These are phyloP conservation scores for Rhododendron ovatum DNA, from an alignment of 148 eudicot species.

Conservation along the genomic window DNA sequence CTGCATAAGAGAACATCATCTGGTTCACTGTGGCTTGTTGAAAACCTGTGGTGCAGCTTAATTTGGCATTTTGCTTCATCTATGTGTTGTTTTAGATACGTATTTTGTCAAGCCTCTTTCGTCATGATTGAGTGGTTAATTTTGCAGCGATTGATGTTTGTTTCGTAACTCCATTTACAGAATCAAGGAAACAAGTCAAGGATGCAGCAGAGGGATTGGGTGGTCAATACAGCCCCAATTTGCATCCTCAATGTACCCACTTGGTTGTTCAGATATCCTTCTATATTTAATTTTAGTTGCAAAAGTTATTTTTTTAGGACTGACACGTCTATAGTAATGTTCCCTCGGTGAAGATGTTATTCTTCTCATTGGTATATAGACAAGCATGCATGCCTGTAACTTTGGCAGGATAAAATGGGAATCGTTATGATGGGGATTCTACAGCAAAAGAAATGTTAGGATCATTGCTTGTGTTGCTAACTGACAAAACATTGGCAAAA, in stretches of 20 bases:
- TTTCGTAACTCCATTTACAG: constrained; percentile 31
- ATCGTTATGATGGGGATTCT: not conserved
- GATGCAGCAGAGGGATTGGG: constrained; percentile 79
- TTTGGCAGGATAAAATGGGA: not conserved
- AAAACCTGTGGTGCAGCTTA: not conserved
- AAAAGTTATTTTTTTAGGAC: not conserved
- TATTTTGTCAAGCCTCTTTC: not conserved
- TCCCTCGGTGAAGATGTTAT: not conserved
- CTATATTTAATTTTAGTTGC: not conserved
- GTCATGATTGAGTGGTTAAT: not conserved
- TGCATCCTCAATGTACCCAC: constrained; percentile 83
- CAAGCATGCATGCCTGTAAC: not conserved
- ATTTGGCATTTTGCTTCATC: not conserved
- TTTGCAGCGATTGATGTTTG: constrained; percentile 7
- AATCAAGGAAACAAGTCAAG: constrained; percentile 71
- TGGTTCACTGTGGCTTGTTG: not conserved
- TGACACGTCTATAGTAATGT: not conserved
- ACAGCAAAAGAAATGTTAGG: not conserved
- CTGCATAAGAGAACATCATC: not conserved
- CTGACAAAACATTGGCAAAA: not conserved
- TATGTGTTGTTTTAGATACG: not conserved
- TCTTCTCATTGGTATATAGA: not conserved
- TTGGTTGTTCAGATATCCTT: constrained; percentile 91
- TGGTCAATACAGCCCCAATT: constrained; percentile 67
- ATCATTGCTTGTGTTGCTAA: not conserved